These are phyloP conservation scores for Simplicillium sp. DNA, from an alignment of 2,329 filamentous ascomycete species.

Conservation along the genomic window DNA sequence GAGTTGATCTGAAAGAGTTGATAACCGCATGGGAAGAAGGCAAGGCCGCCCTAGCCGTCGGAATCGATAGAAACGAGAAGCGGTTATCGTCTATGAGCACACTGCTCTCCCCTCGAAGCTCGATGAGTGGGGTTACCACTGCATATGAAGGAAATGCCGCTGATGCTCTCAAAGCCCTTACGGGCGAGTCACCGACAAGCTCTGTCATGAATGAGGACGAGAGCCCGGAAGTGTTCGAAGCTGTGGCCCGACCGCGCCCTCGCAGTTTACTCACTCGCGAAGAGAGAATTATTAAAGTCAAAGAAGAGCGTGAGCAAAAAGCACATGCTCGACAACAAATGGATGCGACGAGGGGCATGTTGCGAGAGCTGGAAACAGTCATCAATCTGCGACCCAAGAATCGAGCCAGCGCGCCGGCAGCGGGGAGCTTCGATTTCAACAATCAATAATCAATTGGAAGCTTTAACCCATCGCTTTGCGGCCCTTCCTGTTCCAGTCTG, in stretches of 20 bases:
- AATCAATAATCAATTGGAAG: no score
- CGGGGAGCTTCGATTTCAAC: no score
- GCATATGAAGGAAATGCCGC: constrained; percentile 41
- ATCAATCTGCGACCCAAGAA: constrained; percentile 48
- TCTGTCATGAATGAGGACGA: constrained; percentile 52
- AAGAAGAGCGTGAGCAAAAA: constrained; percentile 72
- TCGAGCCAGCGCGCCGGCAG: constrained; percentile 24
- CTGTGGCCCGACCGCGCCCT: constrained; percentile 64
- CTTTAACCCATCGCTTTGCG: no score
- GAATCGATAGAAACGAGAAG: constrained; percentile 73
- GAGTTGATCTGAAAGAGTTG: constrained; percentile 70
- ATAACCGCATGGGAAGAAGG: constrained; percentile 83
- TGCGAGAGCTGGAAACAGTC: constrained; percentile 85
- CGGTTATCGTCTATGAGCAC: constrained; percentile 54
- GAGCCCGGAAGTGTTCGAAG: constrained; percentile 80
- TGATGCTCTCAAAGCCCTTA: constrained; percentile 68
- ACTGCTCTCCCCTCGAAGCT: constrained; percentile 48
- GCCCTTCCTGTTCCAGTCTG: no score
- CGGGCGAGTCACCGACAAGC: constrained; percentile 53
- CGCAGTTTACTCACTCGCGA: constrained; percentile 68
- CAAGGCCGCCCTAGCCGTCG: constrained; percentile 70
- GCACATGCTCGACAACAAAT: constrained; percentile 62
- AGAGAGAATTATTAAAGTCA: constrained; percentile 79
- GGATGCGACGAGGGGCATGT: constrained; percentile 80
- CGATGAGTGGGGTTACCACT: constrained; percentile 59